Conservation (phyloP, 495 filamentous ascomycete genomes). For the Gamarada debralockiae region DNA sequence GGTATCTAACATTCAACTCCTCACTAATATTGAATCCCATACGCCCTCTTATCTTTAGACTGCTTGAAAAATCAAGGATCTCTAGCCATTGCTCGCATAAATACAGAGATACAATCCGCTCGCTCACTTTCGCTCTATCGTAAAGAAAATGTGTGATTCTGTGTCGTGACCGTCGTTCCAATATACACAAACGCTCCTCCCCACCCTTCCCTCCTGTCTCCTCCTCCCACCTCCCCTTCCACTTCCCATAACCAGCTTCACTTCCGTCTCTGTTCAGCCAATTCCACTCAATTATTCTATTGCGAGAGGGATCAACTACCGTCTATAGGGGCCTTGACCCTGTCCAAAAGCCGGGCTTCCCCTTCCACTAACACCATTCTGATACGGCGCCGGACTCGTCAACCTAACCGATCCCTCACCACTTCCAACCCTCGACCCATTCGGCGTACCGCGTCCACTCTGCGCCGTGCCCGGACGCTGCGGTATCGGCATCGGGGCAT, state of each 20-base stretch:
- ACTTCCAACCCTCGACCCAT: background rate
- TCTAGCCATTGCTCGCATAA: too few species aligned
- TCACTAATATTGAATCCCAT: too few species aligned
- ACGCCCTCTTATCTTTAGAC: too few species aligned
- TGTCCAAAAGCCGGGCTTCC: constrained; percentile 10
- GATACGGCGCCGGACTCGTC: constrained; percentile 18
- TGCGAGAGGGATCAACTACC: background rate
- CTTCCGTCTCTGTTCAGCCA: background rate
- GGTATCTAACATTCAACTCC: too few species aligned
- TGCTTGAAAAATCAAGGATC: too few species aligned
- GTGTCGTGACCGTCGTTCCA: background rate
- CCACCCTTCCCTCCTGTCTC: background rate
- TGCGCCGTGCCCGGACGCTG: constrained; percentile 11
- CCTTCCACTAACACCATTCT: constrained; percentile 5
- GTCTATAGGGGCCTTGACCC: background rate
- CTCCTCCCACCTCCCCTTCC: background rate
- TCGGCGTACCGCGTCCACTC: background rate
- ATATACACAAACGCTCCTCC: background rate
- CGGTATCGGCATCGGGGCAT: constrained; percentile 4
- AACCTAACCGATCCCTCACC: constrained; percentile 6
- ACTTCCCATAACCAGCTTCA: background rate
- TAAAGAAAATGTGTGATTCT: too few species aligned
- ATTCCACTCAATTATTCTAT: background rate
- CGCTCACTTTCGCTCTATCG: too few species aligned
- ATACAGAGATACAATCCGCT: too few species aligned